Evolutionary conservation across 2,329 filamentous ascomycete genomes (phyloP).

Genomic region (Fusarium duplospermum): DNA sequence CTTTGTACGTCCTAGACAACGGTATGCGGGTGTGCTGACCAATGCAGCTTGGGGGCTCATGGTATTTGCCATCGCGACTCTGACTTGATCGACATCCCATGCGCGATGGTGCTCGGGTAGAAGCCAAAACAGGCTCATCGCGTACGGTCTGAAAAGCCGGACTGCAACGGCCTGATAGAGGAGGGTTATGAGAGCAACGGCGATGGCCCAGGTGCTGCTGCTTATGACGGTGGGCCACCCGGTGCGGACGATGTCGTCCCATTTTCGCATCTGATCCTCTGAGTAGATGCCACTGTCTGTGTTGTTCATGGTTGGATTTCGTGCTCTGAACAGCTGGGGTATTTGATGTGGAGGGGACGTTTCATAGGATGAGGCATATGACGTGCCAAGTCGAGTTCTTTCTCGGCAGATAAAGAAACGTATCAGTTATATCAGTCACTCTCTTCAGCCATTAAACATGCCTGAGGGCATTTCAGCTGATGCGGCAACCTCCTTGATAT

Average conservation of each 20-base stretch:
- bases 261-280: not conserved
- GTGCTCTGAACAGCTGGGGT: not conserved
- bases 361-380: not conserved
- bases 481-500: not conserved
- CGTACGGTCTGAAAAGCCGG: slow-evolving; percentile 2
- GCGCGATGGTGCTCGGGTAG: not conserved
- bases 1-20: not conserved
- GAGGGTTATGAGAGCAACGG: slow-evolving; percentile 7
- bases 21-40: not conserved
- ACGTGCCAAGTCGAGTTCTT: not conserved
- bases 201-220: slow-evolving; percentile 8
- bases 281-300: not conserved
- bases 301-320: not conserved
- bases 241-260: slow-evolving; percentile 2
- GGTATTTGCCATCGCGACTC: slow-evolving; percentile 3
- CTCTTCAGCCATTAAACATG: not conserved
- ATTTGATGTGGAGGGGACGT: not conserved
- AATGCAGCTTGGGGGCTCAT: not conserved
- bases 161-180: slow-evolving; percentile 11
- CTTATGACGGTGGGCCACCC: slow-evolving; percentile 11
- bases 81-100: slow-evolving; percentile 5
- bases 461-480: not conserved
- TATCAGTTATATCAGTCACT: not conserved
- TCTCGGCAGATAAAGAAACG: too few species aligned
- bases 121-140: slow-evolving; percentile 5